Conservation (phyloP, 805 yeast species). For the Saitoella complicata region DNA sequence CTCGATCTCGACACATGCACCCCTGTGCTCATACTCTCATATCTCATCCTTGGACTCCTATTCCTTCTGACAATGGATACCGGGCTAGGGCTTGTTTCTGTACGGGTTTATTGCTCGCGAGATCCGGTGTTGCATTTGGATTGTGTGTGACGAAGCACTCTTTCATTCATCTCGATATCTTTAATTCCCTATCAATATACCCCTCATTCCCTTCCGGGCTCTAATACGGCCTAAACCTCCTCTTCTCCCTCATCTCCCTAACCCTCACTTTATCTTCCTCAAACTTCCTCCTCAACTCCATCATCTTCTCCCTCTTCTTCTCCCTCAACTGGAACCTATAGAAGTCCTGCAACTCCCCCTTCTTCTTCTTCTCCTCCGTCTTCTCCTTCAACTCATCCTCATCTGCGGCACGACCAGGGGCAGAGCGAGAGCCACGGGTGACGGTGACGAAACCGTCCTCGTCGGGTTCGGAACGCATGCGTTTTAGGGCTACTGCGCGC, state of each 20-base stretch:
- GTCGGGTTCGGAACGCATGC: conserved; percentile 8
- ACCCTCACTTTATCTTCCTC: conserved; percentile 83
- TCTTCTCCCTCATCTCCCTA: conserved; percentile 58
- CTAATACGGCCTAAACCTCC: conserved; percentile 75
- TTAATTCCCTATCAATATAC: too few species aligned
- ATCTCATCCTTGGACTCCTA: too few species aligned
- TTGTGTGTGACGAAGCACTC: too few species aligned
- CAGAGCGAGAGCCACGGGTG: conserved; percentile 8
- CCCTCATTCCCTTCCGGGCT: too few species aligned
- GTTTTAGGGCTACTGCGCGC: too few species aligned
- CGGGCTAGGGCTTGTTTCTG: too few species aligned
- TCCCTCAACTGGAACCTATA: conserved; percentile 94
- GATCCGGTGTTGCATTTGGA: too few species aligned
- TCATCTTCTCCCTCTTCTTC: conserved; percentile 81
- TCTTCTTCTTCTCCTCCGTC: conserved; percentile 26
- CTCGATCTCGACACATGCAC: too few species aligned
- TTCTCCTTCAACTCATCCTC: conserved; percentile 25
- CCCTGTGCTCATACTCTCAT: too few species aligned
- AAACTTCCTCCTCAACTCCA: conserved; percentile 65
- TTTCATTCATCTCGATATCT: too few species aligned
- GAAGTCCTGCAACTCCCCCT: conserved; percentile 74
- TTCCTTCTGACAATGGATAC: too few species aligned
- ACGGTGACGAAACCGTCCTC: conserved; percentile 17
- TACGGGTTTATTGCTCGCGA: too few species aligned
- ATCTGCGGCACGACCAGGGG: conserved; percentile 1